Base-by-base conservation (phyloP, 345 rosid species). In the Bretschneidera sinensis region DNA sequence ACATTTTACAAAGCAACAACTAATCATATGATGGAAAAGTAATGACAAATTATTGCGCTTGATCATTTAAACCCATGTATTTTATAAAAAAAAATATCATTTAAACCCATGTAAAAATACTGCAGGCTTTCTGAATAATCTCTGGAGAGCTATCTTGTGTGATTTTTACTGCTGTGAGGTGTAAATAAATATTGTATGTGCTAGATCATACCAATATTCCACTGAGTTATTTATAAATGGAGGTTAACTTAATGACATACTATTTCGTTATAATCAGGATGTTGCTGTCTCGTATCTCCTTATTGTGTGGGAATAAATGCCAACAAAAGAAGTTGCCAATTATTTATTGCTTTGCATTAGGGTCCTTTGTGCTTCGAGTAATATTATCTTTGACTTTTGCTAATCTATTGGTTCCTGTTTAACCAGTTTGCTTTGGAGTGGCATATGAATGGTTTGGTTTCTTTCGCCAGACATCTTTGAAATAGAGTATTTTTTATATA, bases 401-500 rank as follows among this genome's bases (percentile, higher is more conserved):
- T 57, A 2, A 28, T 53, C 49, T 18, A 2, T n/a, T 51, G 45
- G 54, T 43, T 49, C 9, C 50, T 60, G 1, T 5, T 53, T 33
- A 39, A 49, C 33, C 48, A 33, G 48, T 64, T 65, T 50, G 19
- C 54, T 56, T 20, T 43, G 54, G 51, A 47, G 49, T 48, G 19
- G 20, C 19, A 17, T 22, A 47, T 28, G 25, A 23, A 43, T 16
- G 17, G 21, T 18, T 43, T 20, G 49, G 21, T 64, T 48, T 9
- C 28, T 43, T 39, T 64, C 54, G 45, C 43, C 22, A 24, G 1
- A 20, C 21, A 17, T 51, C 20, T 21, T 16, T 55, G 23, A 61
- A 24, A 25, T 61, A 54, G 22, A 49, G 24, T 47, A 33, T 33
- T 66, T 43, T 61, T n/a, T 62, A 47, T 34, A 18, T 58, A 63